Percentiles rank a stretch among this genome's conserved stretches.
These are phyloP conservation scores for Mortierella sp. DNA, from an alignment of 371 early-diverging fungal genomes.

Conservation along the genomic window DNA sequence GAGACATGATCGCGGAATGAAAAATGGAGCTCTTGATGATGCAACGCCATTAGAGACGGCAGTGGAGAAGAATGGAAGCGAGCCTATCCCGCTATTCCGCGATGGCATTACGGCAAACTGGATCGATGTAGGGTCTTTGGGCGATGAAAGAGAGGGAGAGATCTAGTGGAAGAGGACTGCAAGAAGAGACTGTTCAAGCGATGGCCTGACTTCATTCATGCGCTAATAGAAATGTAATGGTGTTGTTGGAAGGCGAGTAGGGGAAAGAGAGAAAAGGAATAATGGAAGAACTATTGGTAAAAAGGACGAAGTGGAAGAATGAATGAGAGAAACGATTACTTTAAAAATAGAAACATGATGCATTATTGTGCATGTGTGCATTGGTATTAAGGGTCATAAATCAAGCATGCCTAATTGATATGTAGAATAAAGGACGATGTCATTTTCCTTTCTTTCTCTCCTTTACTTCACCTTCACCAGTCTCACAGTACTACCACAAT, in stretches of 20 bases:
- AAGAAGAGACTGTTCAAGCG: not conserved
- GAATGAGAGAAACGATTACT: not conserved
- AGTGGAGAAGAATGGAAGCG: constrained; percentile 37
- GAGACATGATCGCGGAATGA: constrained; percentile 48
- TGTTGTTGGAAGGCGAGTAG: not conserved
- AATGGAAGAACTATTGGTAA: not conserved
- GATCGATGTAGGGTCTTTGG: not conserved
- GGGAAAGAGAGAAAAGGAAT: not conserved
- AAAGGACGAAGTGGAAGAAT: not conserved
- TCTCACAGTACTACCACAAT: not conserved
- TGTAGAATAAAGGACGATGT: too few species aligned
- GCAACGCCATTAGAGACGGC: constrained; percentile 12
- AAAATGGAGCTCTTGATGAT: constrained; percentile 17
- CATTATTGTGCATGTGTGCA: too few species aligned
- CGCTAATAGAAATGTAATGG: not conserved
- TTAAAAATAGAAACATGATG: not conserved
- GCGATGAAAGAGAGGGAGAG: too few species aligned
- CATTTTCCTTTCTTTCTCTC: constrained; percentile 1
- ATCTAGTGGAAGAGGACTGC: too few species aligned
- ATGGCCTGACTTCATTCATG: not conserved
- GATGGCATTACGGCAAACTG: constrained; percentile 24
- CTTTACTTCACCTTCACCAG: constrained; percentile 2
- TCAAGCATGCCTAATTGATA: too few species aligned
- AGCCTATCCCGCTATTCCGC: constrained; percentile 25
- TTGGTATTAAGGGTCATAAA: too few species aligned